Base-by-base conservation (phyloP, 2,329 filamentous ascomycete genomes). In the Zymoseptoria passerinii region DNA sequence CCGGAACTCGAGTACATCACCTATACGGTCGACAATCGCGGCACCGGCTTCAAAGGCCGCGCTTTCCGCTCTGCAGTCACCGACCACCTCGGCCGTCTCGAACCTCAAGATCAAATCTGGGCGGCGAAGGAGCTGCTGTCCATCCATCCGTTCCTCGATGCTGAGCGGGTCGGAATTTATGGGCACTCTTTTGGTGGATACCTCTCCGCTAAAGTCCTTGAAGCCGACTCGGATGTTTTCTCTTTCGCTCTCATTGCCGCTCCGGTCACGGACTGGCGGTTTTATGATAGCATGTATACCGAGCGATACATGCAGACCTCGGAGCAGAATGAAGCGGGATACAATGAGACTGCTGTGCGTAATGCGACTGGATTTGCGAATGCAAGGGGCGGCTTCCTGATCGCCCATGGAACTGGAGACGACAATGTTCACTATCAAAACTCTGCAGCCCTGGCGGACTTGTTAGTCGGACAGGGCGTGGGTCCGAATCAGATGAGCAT, bases 381-480 rank as follows among this genome's bases (percentile, higher is more conserved):
- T 55, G 77, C 86, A 8, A 75, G 75, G 0, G 86, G 86, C 3
- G 78, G 80, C 1, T 82, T 87, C 61, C 74, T 83, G 4, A 76
- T 89, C 50, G 79, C 85, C 60, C 86, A 89, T 66, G 86, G 85
- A 0, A 82, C 83, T 0, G 85, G 84, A 0, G 86, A 89, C 62
- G 86, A 88, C 65, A 89, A 89, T 54, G 86, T 88, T 13, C 86
- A 89, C 67, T 88, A 86, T 68, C 85, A 88, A 72, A 83, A 89
- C 61, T 67, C 80, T 0, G 85, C 84, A 0, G 83, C 80, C 0
- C 70, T 89, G 35, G 73, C 84, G 0, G 84, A 89, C 64, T 69
- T 84, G 20, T 72, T 89, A 0, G 81, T 88, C 29, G 78, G 80
- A 0, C 79, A 73, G 0, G 81, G 80, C 0, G 82, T 88, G 0